Evolutionary conservation across 306 rosid species (phyloP).

Genomic region (Arachis hypogaea): DNA sequence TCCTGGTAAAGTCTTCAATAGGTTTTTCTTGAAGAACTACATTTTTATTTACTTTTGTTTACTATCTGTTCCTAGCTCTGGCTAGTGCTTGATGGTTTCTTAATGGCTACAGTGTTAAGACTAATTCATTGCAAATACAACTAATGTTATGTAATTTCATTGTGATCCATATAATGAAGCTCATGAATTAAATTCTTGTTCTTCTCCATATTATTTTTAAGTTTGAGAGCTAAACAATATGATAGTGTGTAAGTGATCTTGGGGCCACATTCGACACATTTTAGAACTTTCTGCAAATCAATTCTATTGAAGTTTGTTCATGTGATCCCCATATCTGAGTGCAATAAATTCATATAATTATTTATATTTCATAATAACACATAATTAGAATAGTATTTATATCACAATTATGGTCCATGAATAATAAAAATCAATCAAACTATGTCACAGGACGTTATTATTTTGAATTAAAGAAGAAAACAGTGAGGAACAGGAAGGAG

Average conservation of each 20-base stretch:
- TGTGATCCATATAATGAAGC: too few species aligned
- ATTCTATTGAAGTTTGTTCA: slow-evolving; percentile 11
- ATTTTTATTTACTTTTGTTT: slow-evolving; percentile 22
- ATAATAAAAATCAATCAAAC: background rate
- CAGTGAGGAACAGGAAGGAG: too few species aligned
- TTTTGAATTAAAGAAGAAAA: too few species aligned
- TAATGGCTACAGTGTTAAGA: slow-evolving; percentile 91
- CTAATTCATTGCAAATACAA: too few species aligned
- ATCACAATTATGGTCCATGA: slow-evolving; percentile 69
- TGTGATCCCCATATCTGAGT: slow-evolving; percentile 18
- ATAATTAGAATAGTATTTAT: slow-evolving; percentile 81
- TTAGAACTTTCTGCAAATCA: slow-evolving; percentile 26
- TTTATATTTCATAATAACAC: slow-evolving; percentile 84
- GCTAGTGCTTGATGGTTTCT: slow-evolving; percentile 94
- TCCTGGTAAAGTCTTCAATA: slow-evolving; percentile 66
- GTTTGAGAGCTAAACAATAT: too few species aligned
- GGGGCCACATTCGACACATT: background rate
- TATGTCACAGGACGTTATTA: too few species aligned
- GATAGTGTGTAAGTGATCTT: too few species aligned
- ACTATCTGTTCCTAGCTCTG: slow-evolving; percentile 61
- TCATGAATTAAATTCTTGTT: too few species aligned
- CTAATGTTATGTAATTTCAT: too few species aligned
- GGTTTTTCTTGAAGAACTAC: background rate
- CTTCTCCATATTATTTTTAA: too few species aligned
- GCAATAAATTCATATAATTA: slow-evolving; percentile 38